Evolutionary conservation across 2,329 filamentous ascomycete genomes (phyloP).

Genomic region (Nemania serpens): DNA sequence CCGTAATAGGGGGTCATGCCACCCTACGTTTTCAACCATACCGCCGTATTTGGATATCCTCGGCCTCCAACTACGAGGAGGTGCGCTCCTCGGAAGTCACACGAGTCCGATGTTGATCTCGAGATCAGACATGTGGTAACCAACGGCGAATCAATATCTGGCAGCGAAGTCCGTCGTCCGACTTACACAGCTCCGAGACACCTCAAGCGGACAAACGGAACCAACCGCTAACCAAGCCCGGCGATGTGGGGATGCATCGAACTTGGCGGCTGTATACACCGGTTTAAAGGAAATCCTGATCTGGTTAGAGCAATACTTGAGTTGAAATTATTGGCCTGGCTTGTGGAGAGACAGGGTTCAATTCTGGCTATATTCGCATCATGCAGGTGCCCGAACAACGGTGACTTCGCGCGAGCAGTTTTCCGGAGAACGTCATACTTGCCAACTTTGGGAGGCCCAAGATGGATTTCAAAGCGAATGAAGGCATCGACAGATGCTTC

Average conservation of each 20-base stretch:
- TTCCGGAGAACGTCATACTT: background rate
- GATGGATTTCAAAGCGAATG: background rate
- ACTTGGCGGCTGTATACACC: background rate
- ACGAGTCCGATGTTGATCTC: slow-evolving; percentile 11
- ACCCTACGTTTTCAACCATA: background rate
- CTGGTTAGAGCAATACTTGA: background rate
- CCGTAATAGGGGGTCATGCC: too few relatives aligned
- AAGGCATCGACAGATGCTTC: background rate
- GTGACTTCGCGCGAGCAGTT: background rate
- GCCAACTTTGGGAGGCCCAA: background rate
- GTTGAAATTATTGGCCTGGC: slow-evolving; percentile 10
- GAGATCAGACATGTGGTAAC: background rate
- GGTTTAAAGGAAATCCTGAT: background rate
- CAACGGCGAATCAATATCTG: background rate
- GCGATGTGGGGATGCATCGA: slow-evolving; percentile 8
- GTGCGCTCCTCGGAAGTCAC: slow-evolving; percentile 13
- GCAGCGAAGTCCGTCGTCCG: background rate
- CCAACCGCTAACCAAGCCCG: background rate
- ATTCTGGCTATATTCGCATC: slow-evolving; percentile 17
- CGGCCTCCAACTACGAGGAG: background rate
- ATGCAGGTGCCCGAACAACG: background rate
- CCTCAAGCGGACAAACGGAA: background rate
- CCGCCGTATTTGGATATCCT: background rate
- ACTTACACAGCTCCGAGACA: background rate
- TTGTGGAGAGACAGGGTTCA: background rate